Base-by-base conservation (phyloP, 352 stramenopile species). In the Phytopythium aichiense region DNA sequence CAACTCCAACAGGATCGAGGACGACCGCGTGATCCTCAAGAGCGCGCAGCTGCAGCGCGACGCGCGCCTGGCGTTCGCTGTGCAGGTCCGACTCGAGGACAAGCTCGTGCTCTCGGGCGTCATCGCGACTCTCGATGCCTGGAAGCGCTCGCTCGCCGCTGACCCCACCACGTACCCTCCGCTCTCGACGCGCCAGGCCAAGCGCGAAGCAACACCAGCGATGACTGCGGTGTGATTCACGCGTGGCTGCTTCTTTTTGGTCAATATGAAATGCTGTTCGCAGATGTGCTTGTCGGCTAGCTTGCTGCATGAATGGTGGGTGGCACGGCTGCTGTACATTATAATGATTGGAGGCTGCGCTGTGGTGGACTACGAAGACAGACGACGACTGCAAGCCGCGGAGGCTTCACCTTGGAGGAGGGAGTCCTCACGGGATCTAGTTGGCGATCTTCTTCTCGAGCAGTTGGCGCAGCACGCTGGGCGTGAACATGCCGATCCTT, bases 401-500 rank as follows among this genome's bases (percentile, higher is more conserved):
- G 38, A n/a, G 16, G 38, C 38, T 45, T 18, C 13, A n/a, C 15
- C 7, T n/a, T 48, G 42, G 22, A 25, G 11, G 16, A 16, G 23
- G 28, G 28, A 15, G 8, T 3, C 9, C 8, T 15, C 3, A 37
- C 20, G 16, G n/a, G 15, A 31, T 43, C 68, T 75, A 80, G 38
- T 79, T 71, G 31, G 56, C 51, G 18, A 92, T 62, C 62, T 89
- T 87, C 58, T 73, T 68, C 42, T 71, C 60, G 12, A 94, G 73
- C 58, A 90, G 73, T 52, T 84, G 69, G 13, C 84, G 84, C 67
- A 91, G 65, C 31, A 92, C 77, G 55, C 79, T 88, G 9, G 82
- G 68, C 22, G 84, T 94, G 68, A 94, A 92, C 40, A 89, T 79
- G 28, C 79, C 72, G 63, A 92, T 65, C 7, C 78, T 66, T 15